phyloP scores from a whole-genome alignment of 2,329 filamentous ascomycete species.

The Mycosphaerella arachidis region DNA sequence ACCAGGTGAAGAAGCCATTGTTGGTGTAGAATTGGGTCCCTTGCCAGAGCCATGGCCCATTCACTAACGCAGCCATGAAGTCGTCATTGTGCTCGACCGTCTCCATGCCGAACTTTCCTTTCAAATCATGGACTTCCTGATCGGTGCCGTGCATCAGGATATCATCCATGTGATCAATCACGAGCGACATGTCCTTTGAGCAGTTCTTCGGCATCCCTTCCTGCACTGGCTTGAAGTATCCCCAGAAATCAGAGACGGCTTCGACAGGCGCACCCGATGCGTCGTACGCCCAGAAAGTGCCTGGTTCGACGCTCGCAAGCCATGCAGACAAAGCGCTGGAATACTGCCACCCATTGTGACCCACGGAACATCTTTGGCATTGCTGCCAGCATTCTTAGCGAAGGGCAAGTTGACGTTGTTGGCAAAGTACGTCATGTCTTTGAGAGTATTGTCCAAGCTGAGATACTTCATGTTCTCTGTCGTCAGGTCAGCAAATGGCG shows the following conservation, averaged over 20 bases:
- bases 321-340: constrained; percentile 54
- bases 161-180: constrained; percentile 48
- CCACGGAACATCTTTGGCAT: constrained; percentile 54
- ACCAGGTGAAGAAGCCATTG: constrained; percentile 45
- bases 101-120: constrained; percentile 50
- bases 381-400: constrained; percentile 45
- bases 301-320: constrained; percentile 50
- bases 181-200: constrained; percentile 48
- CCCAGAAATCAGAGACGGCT: constrained; percentile 54
- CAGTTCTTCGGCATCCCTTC: constrained; percentile 57
- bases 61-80: constrained; percentile 50
- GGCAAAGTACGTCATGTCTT: constrained; percentile 53
- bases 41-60: constrained; percentile 58
- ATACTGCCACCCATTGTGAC: constrained; percentile 55
- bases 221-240: constrained; percentile 55
- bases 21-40: constrained; percentile 45
- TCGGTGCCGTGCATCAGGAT: constrained; percentile 29
- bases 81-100: constrained; percentile 51
- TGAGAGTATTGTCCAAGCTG: constrained; percentile 51
- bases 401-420: constrained; percentile 52
- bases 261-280: constrained; percentile 54
- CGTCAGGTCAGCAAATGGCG: constrained; percentile 48
- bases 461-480: constrained; percentile 53
- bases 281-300: constrained; percentile 59
- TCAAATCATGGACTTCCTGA: constrained; percentile 40